A percentile compares a stretch with the other conserved stretches of the same genome.
Conservation (phyloP, 1,139 yeast species). For the Scheffersomyces illinoinensis region DNA sequence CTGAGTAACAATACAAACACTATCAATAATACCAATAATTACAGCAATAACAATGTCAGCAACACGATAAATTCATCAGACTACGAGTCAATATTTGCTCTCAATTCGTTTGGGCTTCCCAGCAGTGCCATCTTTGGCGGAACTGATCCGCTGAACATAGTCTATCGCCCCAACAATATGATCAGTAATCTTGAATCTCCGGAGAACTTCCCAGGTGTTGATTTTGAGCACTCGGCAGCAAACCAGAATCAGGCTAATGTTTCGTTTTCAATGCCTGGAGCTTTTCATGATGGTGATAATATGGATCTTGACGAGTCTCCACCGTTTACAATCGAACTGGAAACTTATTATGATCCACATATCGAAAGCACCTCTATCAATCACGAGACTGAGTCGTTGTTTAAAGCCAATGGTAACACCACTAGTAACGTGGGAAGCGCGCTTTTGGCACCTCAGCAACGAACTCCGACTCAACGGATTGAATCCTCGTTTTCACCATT, state of each 20-base stretch:
- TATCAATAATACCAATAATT: background rate
- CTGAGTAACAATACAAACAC: background rate
- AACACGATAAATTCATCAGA: background rate
- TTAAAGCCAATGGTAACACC: constrained; percentile 1
- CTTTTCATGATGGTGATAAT: constrained; percentile 25
- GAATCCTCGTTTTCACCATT: constrained; percentile 7
- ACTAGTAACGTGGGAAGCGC: background rate
- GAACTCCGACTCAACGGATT: background rate
- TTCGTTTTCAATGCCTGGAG: constrained; percentile 32
- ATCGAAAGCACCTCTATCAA: constrained; percentile 4
- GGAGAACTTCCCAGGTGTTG: background rate
- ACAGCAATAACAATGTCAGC: constrained; percentile 1
- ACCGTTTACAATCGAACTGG: constrained; percentile 42
- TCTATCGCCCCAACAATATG: constrained; percentile 4
- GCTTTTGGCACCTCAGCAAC: background rate
- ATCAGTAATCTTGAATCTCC: constrained; percentile 2
- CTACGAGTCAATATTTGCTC: background rate
- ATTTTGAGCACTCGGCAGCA: background rate
- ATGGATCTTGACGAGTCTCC: constrained; percentile 46
- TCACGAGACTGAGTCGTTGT: constrained; percentile 6
- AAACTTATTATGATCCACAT: constrained; percentile 20
- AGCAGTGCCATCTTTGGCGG: constrained; percentile 3
- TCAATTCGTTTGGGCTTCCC: constrained; percentile 1
- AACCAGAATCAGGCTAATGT: constrained; percentile 7
- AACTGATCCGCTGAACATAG: constrained; percentile 2